A percentile compares a stretch with the other conserved stretches of the same genome.
Evolutionary conservation across 805 yeast genomes (phyloP).

Genomic region (Barnettozyma botsteinii): DNA sequence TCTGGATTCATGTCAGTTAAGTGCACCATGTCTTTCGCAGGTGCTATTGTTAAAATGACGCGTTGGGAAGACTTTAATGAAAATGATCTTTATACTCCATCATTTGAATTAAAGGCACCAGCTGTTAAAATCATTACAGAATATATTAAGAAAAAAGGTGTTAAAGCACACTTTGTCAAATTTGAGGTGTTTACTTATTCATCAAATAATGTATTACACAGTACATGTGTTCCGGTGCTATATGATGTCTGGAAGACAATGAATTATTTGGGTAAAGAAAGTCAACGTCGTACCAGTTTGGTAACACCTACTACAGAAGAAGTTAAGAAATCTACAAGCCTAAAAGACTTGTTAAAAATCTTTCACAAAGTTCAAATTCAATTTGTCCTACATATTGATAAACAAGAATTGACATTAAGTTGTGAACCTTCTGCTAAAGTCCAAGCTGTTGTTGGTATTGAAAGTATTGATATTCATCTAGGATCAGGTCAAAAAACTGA

Average conservation of each 20-base stretch:
- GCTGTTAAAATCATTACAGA: slow-evolving; percentile 54
- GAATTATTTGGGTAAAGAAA: slow-evolving; percentile 40
- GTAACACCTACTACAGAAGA: slow-evolving; percentile 1
- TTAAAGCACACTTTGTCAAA: slow-evolving; percentile 39
- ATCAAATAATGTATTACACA: slow-evolving; percentile 63
- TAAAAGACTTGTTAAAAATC: slow-evolving; percentile 36
- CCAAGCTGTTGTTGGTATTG: slow-evolving; percentile 74
- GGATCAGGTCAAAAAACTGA: slow-evolving; percentile 42
- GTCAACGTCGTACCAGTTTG: not conserved
- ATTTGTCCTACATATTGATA: slow-evolving; percentile 57
- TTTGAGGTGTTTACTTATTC: slow-evolving; percentile 57
- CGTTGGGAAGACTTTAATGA: slow-evolving; percentile 34
- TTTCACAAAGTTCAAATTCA: slow-evolving; percentile 55
- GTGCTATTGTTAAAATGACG: slow-evolving; percentile 50
- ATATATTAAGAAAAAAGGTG: slow-evolving; percentile 39
- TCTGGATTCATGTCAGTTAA: slow-evolving; percentile 36
- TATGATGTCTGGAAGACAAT: slow-evolving; percentile 49
- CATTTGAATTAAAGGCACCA: slow-evolving; percentile 68
- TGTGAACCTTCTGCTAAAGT: slow-evolving; percentile 95
- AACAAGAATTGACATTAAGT: slow-evolving; percentile 71
- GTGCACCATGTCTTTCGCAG: slow-evolving; percentile 55
- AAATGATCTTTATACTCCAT: slow-evolving; percentile 32
- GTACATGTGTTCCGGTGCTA: slow-evolving; percentile 76
- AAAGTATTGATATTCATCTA: slow-evolving; percentile 55
- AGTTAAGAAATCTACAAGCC: slow-evolving; percentile 9